phyloP scores from a whole-genome alignment of 495 filamentous ascomycete species.

The Lasiosphaeris hirsuta region DNA sequence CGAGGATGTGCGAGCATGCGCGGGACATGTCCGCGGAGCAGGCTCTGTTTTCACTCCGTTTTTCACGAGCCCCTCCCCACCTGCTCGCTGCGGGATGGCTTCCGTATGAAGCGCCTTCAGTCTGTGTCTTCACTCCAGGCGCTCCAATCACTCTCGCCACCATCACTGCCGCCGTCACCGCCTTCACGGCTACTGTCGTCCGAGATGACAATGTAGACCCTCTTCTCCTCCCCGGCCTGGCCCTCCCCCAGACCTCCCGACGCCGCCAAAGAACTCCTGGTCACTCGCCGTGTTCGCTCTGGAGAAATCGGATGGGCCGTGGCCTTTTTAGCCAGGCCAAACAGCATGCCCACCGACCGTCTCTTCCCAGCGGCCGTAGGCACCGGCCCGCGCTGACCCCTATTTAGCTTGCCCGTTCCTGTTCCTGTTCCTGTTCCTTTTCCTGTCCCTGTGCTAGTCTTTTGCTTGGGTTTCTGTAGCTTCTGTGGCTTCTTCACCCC shows the following conservation, averaged over 20 bases:
- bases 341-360: too few relatives aligned
- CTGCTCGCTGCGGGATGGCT: too few relatives aligned
- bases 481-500: not conserved
- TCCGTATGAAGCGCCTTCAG: too few relatives aligned
- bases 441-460: not conserved
- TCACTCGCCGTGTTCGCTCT: not conserved
- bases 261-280: not conserved
- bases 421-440: not conserved
- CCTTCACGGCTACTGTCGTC: not conserved
- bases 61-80: too few relatives aligned
- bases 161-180: slow-evolving; percentile 9
- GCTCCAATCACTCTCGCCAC: slow-evolving; percentile 14
- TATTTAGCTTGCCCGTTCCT: not conserved
- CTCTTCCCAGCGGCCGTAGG: not conserved
- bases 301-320: not conserved
- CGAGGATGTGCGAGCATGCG: too few relatives aligned
- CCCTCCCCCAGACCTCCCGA: not conserved
- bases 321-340: not conserved
- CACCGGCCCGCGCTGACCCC: not conserved
- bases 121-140: not conserved
- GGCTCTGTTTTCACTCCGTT: too few relatives aligned
- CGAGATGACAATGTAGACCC: not conserved
- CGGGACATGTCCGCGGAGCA: too few relatives aligned
- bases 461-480: not conserved
- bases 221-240: not conserved